Evolutionary conservation across 306 rosid species (phyloP).

Genomic region (Senna siamea): DNA sequence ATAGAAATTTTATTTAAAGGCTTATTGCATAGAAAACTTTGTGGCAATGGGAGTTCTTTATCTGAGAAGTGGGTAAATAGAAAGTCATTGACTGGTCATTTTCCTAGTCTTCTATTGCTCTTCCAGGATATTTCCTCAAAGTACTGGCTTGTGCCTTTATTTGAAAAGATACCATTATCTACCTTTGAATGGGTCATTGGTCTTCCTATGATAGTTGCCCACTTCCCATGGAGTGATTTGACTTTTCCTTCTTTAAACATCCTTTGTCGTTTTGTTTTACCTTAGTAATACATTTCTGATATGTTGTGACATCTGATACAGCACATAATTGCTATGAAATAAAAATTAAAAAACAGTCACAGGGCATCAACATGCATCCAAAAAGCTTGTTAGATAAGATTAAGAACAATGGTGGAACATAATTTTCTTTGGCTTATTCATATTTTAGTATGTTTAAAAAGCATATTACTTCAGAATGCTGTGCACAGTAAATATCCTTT

Average conservation of each 20-base stretch:
- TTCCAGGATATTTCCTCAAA: background rate
- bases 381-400: too few species aligned
- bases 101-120: background rate
- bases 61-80: background rate
- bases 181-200: constrained; percentile 32
- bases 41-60: background rate
- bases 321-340: too few species aligned
- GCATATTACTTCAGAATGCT: too few species aligned
- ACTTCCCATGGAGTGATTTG: background rate
- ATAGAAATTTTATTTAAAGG: too few species aligned
- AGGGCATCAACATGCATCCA: too few species aligned
- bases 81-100: background rate
- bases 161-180: background rate
- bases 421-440: too few species aligned
- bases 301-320: too few species aligned
- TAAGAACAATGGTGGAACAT: too few species aligned
- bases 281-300: background rate
- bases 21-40: background rate
- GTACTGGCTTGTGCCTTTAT: background rate
- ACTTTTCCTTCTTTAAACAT: background rate
- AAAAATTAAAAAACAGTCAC: too few species aligned
- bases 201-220: background rate
- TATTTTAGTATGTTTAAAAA: too few species aligned
- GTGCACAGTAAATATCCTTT: too few species aligned
- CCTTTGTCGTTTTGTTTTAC: background rate